These are phyloP conservation scores for Alopecurus myosuroides DNA, from an alignment of 176 grass and related monocot species.

Conservation along the genomic window DNA sequence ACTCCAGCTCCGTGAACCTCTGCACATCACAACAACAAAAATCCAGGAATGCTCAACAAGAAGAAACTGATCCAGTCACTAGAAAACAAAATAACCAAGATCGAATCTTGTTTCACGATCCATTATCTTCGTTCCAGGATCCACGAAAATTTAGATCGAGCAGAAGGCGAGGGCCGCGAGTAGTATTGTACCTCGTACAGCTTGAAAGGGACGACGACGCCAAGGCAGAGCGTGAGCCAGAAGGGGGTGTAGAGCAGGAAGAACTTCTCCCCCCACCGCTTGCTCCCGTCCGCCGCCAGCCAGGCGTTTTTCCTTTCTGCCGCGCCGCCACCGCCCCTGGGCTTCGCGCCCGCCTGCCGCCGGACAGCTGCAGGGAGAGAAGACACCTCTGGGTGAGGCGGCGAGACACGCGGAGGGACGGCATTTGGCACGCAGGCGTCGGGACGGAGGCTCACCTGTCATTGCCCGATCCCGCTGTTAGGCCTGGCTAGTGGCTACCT, in stretches of 20 bases:
- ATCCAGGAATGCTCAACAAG: not conserved
- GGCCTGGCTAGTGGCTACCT: not conserved
- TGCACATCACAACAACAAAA: conserved; percentile 30
- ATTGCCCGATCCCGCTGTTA: conserved; percentile 12
- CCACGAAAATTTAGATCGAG: conserved; percentile 6
- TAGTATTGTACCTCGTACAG: conserved; percentile 64
- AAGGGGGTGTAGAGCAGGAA: conserved; percentile 96
- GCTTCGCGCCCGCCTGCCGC: conserved; percentile 5
- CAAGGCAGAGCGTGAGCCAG: conserved; percentile 88
- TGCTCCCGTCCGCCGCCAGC: conserved; percentile 71
- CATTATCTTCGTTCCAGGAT: not conserved
- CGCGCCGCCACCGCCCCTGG: conserved; percentile 9
- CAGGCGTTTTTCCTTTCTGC: conserved; percentile 32
- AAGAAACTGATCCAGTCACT: not conserved
- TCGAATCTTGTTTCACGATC: not conserved
- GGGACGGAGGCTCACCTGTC: conserved; percentile 33
- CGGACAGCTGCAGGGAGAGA: conserved; percentile 5
- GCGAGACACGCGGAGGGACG: not conserved
- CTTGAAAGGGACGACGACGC: conserved; percentile 81
- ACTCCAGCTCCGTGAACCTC: conserved; percentile 92
- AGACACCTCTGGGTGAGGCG: not conserved
- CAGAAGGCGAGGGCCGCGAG: not conserved
- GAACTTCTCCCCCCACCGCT: conserved; percentile 87
- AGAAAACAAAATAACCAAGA: not conserved
- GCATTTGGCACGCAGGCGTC: not conserved